These are phyloP conservation scores for Candida frijolesensis DNA, from an alignment of 1,139 yeast species.

Conservation along the genomic window DNA sequence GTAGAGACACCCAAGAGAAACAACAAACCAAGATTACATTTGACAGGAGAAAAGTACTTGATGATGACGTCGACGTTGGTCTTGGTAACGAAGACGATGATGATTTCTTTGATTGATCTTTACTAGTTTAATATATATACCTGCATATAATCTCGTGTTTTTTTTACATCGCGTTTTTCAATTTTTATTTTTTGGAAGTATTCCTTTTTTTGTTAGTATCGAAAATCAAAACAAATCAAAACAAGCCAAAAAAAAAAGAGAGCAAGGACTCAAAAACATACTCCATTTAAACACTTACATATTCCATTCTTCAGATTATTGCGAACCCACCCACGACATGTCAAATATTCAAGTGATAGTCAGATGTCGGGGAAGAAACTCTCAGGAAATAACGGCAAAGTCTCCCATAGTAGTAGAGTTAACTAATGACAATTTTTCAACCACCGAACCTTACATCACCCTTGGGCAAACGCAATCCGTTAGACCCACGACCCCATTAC, in stretches of 20 bases:
- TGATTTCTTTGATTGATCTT: conserved; percentile 32
- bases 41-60: conserved; percentile 25
- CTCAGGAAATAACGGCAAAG: conserved; percentile 68
- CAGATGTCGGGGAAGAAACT: conserved; percentile 82
- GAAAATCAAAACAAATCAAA: too few relatives aligned
- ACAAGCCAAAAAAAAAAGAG: too few relatives aligned
- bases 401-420: conserved; percentile 74
- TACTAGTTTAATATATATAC: not conserved
- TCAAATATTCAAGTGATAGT: conserved; percentile 79
- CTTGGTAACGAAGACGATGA: conserved; percentile 29
- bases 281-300: not conserved
- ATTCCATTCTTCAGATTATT: not conserved
- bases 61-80: conserved; percentile 21
- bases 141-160: conserved; percentile 4
- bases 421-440: conserved; percentile 48
- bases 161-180: not conserved
- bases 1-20: conserved; percentile 71
- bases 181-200: not conserved
- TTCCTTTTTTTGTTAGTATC: too few relatives aligned
- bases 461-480: conserved; percentile 29
- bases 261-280: not conserved
- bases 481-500: conserved; percentile 18
- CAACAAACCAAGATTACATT: conserved; percentile 61
- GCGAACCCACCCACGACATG: conserved; percentile 19
- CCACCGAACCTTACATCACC: conserved; percentile 37